Conservation (phyloP, 257 asterid species). For the Solanum tarijense region DNA sequence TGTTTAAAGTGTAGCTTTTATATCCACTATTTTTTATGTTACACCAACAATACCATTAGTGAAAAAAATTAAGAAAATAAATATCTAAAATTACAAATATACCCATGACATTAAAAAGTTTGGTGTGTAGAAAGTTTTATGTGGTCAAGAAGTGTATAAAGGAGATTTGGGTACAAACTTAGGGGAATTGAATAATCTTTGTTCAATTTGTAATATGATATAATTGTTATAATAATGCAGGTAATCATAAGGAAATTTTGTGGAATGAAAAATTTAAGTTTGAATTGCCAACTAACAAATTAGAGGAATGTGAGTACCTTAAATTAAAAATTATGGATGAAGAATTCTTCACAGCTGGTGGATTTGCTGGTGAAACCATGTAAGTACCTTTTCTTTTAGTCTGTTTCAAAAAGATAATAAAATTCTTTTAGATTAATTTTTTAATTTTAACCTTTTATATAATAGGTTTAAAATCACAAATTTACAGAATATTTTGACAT, state of each 20-base stretch:
- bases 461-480: too few species aligned
- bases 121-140: background rate
- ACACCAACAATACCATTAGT: background rate
- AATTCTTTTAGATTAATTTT: too few species aligned
- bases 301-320: slow-evolving; percentile 38
- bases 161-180: background rate
- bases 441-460: too few species aligned
- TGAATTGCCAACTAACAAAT: slow-evolving; percentile 28
- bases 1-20: background rate
- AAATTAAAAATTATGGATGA: slow-evolving; percentile 53
- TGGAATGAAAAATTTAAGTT: slow-evolving; percentile 69
- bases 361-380: slow-evolving; percentile 65
- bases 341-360: slow-evolving; percentile 25
- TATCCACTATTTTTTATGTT: background rate
- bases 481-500: too few species aligned
- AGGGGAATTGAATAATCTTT: background rate
- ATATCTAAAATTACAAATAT: background rate
- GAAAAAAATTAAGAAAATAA: background rate
- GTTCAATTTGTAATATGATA: too few species aligned
- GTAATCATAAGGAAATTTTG: slow-evolving; percentile 26
- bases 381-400: background rate
- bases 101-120: background rate
- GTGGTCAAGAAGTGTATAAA: background rate
- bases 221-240: slow-evolving; percentile 17
- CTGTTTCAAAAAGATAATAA: background rate